A percentile compares a stretch with the other conserved stretches of the same genome.
Evolutionary conservation across 495 filamentous ascomycete species (phyloP).

Genomic region (Hypoxylon intermedium): DNA sequence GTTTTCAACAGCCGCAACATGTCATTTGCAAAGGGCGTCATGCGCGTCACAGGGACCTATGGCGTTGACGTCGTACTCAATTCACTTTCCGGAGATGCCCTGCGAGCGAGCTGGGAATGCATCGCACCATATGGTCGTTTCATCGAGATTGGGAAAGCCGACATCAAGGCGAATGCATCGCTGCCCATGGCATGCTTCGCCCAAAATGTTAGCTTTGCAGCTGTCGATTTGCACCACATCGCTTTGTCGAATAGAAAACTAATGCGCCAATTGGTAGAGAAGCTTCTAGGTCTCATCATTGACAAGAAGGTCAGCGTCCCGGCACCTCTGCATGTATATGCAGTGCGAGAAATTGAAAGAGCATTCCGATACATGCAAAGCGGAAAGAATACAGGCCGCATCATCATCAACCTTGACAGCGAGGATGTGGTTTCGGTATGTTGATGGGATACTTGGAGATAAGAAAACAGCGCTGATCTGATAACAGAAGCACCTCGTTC

Average conservation of each 20-base stretch:
- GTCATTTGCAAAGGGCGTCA: slow-evolving; percentile 54
- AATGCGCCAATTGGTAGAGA: slow-evolving; percentile 41
- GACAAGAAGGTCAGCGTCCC: slow-evolving; percentile 33
- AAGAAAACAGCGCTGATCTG: no score
- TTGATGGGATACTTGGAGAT: no score
- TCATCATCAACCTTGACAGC: slow-evolving; percentile 48
- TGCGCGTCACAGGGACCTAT: slow-evolving; percentile 51
- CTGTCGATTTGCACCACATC: no score
- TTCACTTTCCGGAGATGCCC: slow-evolving; percentile 60
- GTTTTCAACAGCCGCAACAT: slow-evolving; percentile 58
- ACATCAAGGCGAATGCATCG: slow-evolving; percentile 46
- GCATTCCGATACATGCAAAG: slow-evolving; percentile 58
- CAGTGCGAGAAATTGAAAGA: slow-evolving; percentile 45
- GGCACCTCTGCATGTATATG: slow-evolving; percentile 39
- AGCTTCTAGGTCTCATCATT: slow-evolving; percentile 19
- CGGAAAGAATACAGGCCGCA: slow-evolving; percentile 60
- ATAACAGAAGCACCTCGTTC: no score
- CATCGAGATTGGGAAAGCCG: slow-evolving; percentile 63
- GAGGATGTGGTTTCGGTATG: slow-evolving; percentile 43
- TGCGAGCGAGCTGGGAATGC: slow-evolving; percentile 61
- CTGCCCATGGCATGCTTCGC: slow-evolving; percentile 54
- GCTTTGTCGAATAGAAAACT: no score
- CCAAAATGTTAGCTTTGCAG: slow-evolving; percentile 41
- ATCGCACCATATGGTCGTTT: slow-evolving; percentile 63
- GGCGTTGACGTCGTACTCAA: slow-evolving; percentile 70